Evolutionary conservation across 495 filamentous ascomycete genomes (phyloP), one percentile per base, ranked within the genome.

Genomic region (Aspergillus avenaceus): DNA sequence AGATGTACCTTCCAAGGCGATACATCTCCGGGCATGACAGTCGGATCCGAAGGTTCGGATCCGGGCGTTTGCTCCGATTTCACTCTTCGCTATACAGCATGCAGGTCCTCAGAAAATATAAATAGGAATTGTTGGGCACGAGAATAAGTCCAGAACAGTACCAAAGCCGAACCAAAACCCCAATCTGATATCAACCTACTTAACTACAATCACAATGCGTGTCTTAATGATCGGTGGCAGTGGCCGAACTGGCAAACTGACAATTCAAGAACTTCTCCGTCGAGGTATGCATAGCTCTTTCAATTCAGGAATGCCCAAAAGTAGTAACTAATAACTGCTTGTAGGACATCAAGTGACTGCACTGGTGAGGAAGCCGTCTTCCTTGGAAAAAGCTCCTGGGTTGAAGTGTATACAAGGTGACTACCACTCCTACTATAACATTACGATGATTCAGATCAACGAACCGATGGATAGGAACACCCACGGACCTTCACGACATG

Each of bases 221-320:
- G 59, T 69, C 47, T 62, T 75, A 45, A 58, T 73, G 38, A 67
- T 75, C 45, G 72, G 72, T 40, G 67, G 62, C 28, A 70, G 56
- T 61, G 69, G 72, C 26, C 70, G 71, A 5, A 69, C 64, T 34
- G 71, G 72, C 58, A 63, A 68, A 52, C 63, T 70, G 24, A 64
- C 70, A 12, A 58, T 72, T 50, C 56, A 62, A 16, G 63, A 70
- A 47, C 46, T 71, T 9, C 62, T 72, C 25, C 19, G 9, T 32
- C 53, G 41, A 58, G 52, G 62, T 62, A 55, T 31, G 28, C 2
- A 13, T 31, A 9, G 51, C 3, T 42, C n/a, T 4, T 37, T 22
- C 16, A 5, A 52, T 54, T 41, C 54, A 62, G 24, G 52, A 56
- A 44, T 25, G 5, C 8, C 37, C 19, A 53, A 25, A 1, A 26